Base-by-base conservation (phyloP, 352 stramenopile species). In the Globisporangium irregulare region DNA sequence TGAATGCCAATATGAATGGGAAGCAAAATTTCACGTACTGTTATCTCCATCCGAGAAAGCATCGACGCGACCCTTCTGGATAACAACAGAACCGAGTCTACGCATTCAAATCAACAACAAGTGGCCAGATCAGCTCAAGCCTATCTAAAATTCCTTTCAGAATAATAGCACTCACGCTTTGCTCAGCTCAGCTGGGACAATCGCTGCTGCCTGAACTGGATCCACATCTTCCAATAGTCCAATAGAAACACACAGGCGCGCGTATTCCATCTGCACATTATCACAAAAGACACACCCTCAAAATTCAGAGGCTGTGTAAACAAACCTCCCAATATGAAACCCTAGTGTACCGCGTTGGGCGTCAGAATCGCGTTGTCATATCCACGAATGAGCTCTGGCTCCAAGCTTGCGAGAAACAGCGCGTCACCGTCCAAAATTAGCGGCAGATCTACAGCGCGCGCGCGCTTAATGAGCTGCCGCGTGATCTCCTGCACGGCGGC, bases 341-440 rank as follows among this genome's bases (percentile, higher is more conserved):
- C 10, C 32, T 12, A 38, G 64, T 78, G 55, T 69, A 90, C 82
- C 43, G 77, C 84, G 68, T 99, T 99, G 1, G 97, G 97, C 14
- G 97, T 99, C 58, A 99, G 78, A 20, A 99, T 84, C 24, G 91
- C 87, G 7, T 87, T 80, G 32, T 64, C 71, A 57, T 95, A 88
- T 6, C 81, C 92, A 18, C 73, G 79, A 53, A 93, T 74, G 20
- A 90, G 70, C 9, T 85, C 74, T 0, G 82, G 80, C 27, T 94
- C 71, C 27, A 95, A 56, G 59, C 90, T 95, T 46, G 98, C 71
- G 41, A 98, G 73, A 67, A 83, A 99, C 5, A 99, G 82, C 48
- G 82, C 96, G 74, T 99, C 97, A 0, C 96, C 97, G 73, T 99
- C 97, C 22, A 99, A 70, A 5, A 99, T 84, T 2, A 99, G 36